phyloP scores from a whole-genome alignment of 2,329 filamentous ascomycete genomes.

The Chalaropsis thielavioides region DNA sequence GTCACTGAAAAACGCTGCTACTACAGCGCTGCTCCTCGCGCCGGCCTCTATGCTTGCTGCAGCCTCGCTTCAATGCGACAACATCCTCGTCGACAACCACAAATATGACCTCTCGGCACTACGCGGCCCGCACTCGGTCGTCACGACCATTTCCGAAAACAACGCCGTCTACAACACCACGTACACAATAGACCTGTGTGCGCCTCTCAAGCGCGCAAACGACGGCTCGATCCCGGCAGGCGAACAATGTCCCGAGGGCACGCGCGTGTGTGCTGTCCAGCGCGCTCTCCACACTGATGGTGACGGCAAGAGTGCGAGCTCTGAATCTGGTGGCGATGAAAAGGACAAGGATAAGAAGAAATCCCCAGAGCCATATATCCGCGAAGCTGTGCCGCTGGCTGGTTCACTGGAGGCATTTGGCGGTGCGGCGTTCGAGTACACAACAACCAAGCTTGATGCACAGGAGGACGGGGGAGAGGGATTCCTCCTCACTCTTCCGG shows the following conservation, averaged over 20 bases:
- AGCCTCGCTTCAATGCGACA: conserved; percentile 46
- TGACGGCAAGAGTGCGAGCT: conserved; percentile 26
- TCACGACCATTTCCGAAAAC: conserved; percentile 40
- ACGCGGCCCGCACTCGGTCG: conserved; percentile 52
- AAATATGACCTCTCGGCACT: conserved; percentile 51
- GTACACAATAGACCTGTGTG: conserved; percentile 68
- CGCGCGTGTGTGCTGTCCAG: conserved; percentile 65
- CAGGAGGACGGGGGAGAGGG: conserved; percentile 57
- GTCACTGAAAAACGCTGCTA: conserved; percentile 2
- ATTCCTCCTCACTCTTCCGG: conserved; percentile 51
- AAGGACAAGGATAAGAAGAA: background rate
- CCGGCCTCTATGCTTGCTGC: conserved; percentile 25
- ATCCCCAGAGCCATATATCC: conserved; percentile 29
- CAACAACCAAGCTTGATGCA: conserved; percentile 52
- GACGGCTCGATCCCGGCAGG: conserved; percentile 32
- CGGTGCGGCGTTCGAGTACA: conserved; percentile 47
- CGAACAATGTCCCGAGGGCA: conserved; percentile 52
- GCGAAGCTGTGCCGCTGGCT: conserved; percentile 55
- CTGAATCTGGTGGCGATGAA: background rate
- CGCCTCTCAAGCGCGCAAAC: conserved; percentile 46
- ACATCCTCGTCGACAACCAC: conserved; percentile 43
- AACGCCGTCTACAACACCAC: conserved; percentile 54
- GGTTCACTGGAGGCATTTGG: conserved; percentile 49
- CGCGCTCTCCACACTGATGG: conserved; percentile 35
- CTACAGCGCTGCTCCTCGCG: conserved; percentile 21